Base-by-base conservation (phyloP, 2,329 filamentous ascomycete genomes). In the Aspergillus bombycis region DNA sequence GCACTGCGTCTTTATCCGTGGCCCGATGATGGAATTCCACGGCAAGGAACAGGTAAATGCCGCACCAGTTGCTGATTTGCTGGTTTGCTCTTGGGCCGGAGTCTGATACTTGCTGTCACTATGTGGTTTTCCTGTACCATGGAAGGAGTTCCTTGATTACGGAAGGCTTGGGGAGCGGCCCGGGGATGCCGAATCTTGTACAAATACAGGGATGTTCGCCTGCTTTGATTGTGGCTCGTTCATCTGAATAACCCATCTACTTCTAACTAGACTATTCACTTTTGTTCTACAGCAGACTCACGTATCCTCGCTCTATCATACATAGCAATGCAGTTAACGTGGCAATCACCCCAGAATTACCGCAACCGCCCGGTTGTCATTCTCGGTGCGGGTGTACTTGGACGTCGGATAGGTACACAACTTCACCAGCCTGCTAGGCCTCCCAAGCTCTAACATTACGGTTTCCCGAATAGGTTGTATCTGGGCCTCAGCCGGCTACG, bases 321-420 rank as follows among this genome's bases (percentile, higher is more conserved):
- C 26, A 46, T 19, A 50, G 45, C 28, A 5, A 54, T 54, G 34
- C 4, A 60, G 26, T 60, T 46, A 26, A 43, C 14, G 23, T 75
- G 73, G 73, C 48, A 67, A 32, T 70, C 68, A 54, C 72, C 74
- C 1, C 58, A 58, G 5, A 62, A 72, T 57, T 76, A 78, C 63
- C 65, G 72, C 4, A 69, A 70, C 3, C 78, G 79, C 4, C 78
- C 79, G 6, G 78, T 81, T 4, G 71, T 75, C 7, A 68, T 81
- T n/a, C 69, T 81, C 26, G 80, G 80, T 1, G 79, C 76, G 3
- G 80, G 80, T 12, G 77, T 80, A 28, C 71, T 81, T 1, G 80
- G 80, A 41, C 73, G 78, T 12, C 77, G 79, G 8, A 70, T 81
- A 4, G 79, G 77, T 68, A 65, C 69, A n/a, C 3, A 16, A 11